phyloP scores from a whole-genome alignment of 2,329 filamentous ascomycete species.

The Tolypocladium guangdongense region DNA sequence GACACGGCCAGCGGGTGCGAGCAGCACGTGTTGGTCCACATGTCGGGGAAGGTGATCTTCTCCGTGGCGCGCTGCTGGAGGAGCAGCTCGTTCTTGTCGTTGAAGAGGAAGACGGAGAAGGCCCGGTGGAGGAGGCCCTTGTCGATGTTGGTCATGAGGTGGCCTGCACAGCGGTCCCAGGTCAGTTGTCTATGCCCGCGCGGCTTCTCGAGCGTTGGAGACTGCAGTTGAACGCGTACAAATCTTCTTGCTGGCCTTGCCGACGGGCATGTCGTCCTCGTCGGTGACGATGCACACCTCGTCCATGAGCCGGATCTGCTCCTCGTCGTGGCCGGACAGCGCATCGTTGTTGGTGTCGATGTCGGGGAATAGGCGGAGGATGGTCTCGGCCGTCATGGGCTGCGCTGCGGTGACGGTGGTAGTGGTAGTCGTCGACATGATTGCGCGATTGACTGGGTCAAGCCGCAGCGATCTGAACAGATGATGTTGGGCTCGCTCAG shows the following conservation, averaged over 20 bases:
- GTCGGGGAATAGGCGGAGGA: constrained; percentile 82
- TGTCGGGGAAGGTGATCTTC: constrained; percentile 98
- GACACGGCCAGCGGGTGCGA: constrained; percentile 91
- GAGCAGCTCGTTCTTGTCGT: constrained; percentile 82
- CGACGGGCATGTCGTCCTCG: constrained; percentile 84
- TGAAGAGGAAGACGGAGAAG: constrained; percentile 97
- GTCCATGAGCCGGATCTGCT: constrained; percentile 97
- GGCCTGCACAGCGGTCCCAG: constrained; percentile 44
- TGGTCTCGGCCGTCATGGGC: constrained; percentile 73
- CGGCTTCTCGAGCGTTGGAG: not conserved
- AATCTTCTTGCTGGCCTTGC: constrained; percentile 94
- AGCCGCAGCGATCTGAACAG: not conserved
- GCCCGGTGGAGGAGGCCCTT: constrained; percentile 91
- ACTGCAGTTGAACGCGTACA: constrained; percentile 44
- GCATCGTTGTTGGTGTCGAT: constrained; percentile 61
- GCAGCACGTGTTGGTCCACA: constrained; percentile 99
- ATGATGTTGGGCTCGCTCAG: not conserved
- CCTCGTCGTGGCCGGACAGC: constrained; percentile 85
- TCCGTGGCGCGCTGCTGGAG: constrained; percentile 91
- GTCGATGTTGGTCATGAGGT: constrained; percentile 98
- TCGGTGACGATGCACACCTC: constrained; percentile 97
- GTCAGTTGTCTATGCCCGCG: not conserved
- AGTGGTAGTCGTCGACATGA: constrained; percentile 18
- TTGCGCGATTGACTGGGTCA: not conserved
- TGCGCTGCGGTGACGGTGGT: constrained; percentile 34